Evolutionary conservation across 1,139 yeast genomes (phyloP), one percentile per base, ranked within the genome.

Genomic region (Trichomonascaceae sp.): DNA sequence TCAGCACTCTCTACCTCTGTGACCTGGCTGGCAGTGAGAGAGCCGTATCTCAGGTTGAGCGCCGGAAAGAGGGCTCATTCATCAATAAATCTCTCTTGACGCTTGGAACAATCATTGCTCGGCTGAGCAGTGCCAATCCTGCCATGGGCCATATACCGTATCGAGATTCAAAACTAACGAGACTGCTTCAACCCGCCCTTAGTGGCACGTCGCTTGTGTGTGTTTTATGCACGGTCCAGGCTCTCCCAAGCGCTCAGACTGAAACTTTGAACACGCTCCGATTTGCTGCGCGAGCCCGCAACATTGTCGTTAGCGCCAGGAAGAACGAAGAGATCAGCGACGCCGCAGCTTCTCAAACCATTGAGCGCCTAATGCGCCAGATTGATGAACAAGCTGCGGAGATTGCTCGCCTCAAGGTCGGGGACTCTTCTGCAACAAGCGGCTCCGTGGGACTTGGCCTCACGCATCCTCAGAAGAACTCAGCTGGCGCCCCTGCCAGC

Each of bases 11-110:
- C 27, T 81, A 92, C 17, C 64, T 89, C 37, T 89, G 97, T 63
- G 98, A 89, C 58, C 67, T 89, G 49, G 98, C 98, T 0, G 98
- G 98, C 16, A 80, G 94, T 13, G 98, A 89, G 56, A 68, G 82
- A 37, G 97, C 95, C 0, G 77, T 93, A 0, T 68, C 79, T 1
- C 84, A 85, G 49, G 59, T 67, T 0, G 95, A 77, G 47, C 68
- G 97, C 47, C 64, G 96, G 38, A 81, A 84, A 54, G 97, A 89
- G 59, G 97, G 97, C 15, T 72, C 95, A 0, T 87, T 69, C 51
- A 89, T 89, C 51, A 89, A 89, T 60, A 82, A 84, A 52, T 85
- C 96, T 0, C 66, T 87, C 30, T 62, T 89, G 38, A 93, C 97
- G 0, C 65, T 87, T 35, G 85, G 95, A 6, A 82, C 93, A 0